phyloP scores from a whole-genome alignment of 2,329 filamentous ascomycete genomes.

The Boeremia exigua region DNA sequence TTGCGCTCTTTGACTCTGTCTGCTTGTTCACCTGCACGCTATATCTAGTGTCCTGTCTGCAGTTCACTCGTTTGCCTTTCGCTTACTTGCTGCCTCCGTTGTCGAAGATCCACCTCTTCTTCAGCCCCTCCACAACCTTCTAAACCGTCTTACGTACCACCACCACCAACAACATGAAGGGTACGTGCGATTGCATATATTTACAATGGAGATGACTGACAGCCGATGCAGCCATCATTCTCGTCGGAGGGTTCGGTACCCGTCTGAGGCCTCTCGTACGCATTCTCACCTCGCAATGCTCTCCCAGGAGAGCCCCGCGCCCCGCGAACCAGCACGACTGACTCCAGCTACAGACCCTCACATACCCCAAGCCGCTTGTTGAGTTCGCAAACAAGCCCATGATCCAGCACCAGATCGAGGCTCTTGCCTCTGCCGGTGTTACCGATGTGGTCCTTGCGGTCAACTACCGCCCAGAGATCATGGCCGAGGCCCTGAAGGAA shows the following conservation, averaged over 20 bases:
- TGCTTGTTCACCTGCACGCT: slow-evolving; percentile 19
- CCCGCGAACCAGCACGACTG: slow-evolving; percentile 26
- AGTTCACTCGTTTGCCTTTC: slow-evolving; percentile 14
- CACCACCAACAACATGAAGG: slow-evolving; percentile 49
- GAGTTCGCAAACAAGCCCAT: slow-evolving; percentile 99
- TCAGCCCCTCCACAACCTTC: slow-evolving; percentile 16
- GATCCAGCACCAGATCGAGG: slow-evolving; percentile 98
- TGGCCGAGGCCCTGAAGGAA: slow-evolving; percentile 92
- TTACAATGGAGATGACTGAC: slow-evolving; percentile 15
- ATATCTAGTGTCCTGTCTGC: slow-evolving; percentile 6
- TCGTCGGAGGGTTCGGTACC: slow-evolving; percentile 98
- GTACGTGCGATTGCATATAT: slow-evolving; percentile 23
- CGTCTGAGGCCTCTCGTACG: slow-evolving; percentile 91
- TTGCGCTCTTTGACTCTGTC: slow-evolving; percentile 27
- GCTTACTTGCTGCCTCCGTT: slow-evolving; percentile 16
- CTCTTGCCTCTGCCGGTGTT: slow-evolving; percentile 88
- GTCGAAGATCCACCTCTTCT: slow-evolving; percentile 25
- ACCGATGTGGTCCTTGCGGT: slow-evolving; percentile 98
- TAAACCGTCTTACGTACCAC: slow-evolving; percentile 11
- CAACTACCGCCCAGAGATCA: slow-evolving; percentile 98
- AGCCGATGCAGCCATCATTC: slow-evolving; percentile 78
- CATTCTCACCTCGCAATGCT: slow-evolving; percentile 24
- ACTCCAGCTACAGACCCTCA: slow-evolving; percentile 73
- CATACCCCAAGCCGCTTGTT: slow-evolving; percentile 94
- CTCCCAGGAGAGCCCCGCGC: slow-evolving; percentile 28